Percentiles rank a stretch among this genome's conserved stretches.
Evolutionary conservation across 768 basidiomycete genomes (phyloP).

Genomic region (Sistotremastrum niveocremeum): DNA sequence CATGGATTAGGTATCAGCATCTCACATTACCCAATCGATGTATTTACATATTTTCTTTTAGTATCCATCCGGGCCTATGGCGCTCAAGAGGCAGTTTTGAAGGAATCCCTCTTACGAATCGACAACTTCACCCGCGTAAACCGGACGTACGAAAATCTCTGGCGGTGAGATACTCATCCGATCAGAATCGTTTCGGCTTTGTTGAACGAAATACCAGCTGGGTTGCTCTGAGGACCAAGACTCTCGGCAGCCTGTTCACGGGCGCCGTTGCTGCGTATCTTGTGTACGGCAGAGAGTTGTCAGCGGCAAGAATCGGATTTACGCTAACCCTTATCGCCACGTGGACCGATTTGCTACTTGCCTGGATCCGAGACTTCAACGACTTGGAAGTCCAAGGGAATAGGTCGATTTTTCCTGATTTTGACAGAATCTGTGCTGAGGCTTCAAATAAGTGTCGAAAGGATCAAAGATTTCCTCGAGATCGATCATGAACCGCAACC

Average conservation of each 20-base stretch:
- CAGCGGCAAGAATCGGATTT: too few species aligned
- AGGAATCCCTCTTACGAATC: constrained; percentile 34
- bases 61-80: constrained; percentile 53
- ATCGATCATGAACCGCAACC: constrained; percentile 24
- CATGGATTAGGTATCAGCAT: constrained; percentile 29
- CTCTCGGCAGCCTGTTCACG: constrained; percentile 43
- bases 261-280: constrained; percentile 43
- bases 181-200: background rate
- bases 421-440: too few species aligned
- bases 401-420: background rate
- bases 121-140: constrained; percentile 37
- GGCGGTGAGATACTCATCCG: constrained; percentile 14
- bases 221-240: constrained; percentile 38
- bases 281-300: constrained; percentile 20
- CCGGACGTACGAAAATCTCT: constrained; percentile 39
- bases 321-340: too few species aligned
- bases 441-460: constrained; percentile 9
- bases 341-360: too few species aligned
- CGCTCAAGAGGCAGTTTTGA: constrained; percentile 34
- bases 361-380: background rate
- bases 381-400: constrained; percentile 6
- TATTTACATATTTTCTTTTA: background rate
- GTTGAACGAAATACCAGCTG: constrained; percentile 11
- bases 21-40: background rate
- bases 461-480: constrained; percentile 24